These are phyloP conservation scores for Saturnispora dispora DNA, from an alignment of 805 yeast genomes.

Conservation along the genomic window DNA sequence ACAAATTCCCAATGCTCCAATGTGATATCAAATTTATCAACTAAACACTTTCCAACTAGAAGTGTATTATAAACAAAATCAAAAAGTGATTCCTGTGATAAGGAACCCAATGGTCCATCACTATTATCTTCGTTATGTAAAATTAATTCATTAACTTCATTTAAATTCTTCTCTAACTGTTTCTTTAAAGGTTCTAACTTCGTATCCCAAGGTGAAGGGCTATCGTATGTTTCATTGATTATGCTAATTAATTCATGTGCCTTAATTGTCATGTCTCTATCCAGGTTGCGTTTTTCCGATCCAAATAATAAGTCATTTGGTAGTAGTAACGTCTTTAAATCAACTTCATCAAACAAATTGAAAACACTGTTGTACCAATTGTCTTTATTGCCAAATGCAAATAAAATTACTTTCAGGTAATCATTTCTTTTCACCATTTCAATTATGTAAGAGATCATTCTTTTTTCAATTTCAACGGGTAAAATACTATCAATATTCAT, in stretches of 20 bases:
- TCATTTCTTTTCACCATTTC: neutral
- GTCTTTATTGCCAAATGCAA: slow-evolving; percentile 1
- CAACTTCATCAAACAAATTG: slow-evolving; percentile 6
- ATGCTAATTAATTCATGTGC: slow-evolving; percentile 8
- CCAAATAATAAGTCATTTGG: slow-evolving; percentile 41
- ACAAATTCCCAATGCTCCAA: neutral
- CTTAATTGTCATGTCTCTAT: slow-evolving; percentile 38
- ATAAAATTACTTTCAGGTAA: neutral
- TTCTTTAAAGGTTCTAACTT: neutral
- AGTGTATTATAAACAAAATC: slow-evolving; percentile 17
- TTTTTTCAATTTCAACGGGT: slow-evolving; percentile 28
- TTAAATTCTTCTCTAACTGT: slow-evolving; percentile 1
- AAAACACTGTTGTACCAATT: slow-evolving; percentile 2
- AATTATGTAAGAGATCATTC: slow-evolving; percentile 15
- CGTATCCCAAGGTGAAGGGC: too few relatives aligned
- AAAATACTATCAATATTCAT: slow-evolving; percentile 14
- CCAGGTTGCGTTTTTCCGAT: slow-evolving; percentile 59
- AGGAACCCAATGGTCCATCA: slow-evolving; percentile 28
- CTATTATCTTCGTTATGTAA: slow-evolving; percentile 4
- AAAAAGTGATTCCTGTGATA: slow-evolving; percentile 20
- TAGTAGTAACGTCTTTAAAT: slow-evolving; percentile 13
- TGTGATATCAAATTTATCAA: neutral
- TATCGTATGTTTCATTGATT: neutral
- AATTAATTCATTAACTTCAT: slow-evolving; percentile 8
- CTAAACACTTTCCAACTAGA: slow-evolving; percentile 8